phyloP scores from a whole-genome alignment of 768 basidiomycete species.

The Suillus subalutaceus region DNA sequence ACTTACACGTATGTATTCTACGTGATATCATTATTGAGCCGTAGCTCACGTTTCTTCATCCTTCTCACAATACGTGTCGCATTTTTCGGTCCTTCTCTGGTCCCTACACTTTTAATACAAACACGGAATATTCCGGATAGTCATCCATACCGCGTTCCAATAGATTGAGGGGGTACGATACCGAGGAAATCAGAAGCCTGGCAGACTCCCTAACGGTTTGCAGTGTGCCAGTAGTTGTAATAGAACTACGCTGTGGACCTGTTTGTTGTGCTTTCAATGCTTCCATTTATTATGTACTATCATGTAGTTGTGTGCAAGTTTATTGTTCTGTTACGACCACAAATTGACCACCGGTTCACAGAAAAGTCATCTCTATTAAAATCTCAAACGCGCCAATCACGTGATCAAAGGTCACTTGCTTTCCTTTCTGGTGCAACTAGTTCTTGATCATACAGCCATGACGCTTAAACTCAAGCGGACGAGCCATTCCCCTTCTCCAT shows the following conservation, averaged over 20 bases:
- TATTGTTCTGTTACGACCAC: background rate
- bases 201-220: background rate
- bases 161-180: slow-evolving; percentile 7
- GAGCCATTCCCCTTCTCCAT: slow-evolving; percentile 53
- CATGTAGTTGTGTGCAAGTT: background rate
- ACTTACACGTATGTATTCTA: background rate
- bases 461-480: slow-evolving; percentile 46
- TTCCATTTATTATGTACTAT: slow-evolving; percentile 2
- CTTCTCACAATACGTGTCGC: background rate
- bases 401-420: background rate
- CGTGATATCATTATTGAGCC: background rate
- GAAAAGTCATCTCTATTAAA: background rate
- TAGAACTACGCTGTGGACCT: background rate
- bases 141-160: background rate
- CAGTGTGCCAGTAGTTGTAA: background rate
- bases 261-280: background rate
- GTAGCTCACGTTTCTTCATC: too few relatives aligned
- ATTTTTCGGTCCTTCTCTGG: background rate
- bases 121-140: background rate
- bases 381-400: background rate
- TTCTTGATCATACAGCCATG: slow-evolving; percentile 30
- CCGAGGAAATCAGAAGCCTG: background rate
- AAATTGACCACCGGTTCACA: background rate
- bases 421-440: slow-evolving; percentile 1
- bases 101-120: background rate